phyloP scores from a whole-genome alignment of 192 early-diverging fungal species.

The Backusella tarrabulga region DNA sequence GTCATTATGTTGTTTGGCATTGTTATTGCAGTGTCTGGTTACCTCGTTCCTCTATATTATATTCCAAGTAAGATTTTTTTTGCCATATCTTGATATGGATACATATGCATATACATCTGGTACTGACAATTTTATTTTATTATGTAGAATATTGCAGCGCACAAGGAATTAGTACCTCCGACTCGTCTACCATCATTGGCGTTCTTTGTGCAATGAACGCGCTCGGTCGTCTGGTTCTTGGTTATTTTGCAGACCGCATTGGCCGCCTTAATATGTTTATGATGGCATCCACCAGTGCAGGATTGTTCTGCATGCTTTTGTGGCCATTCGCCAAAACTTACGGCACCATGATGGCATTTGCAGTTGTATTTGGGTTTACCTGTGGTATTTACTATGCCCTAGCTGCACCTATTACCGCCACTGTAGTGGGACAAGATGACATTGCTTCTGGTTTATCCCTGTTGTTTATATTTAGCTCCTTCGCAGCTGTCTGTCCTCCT shows the following conservation, averaged over 20 bases:
- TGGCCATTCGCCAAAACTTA: conserved; percentile 31
- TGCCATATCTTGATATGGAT: neutral
- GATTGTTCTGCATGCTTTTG: conserved; percentile 19
- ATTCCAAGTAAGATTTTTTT: conserved; percentile 30
- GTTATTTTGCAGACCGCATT: conserved; percentile 28
- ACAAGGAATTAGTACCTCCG: conserved; percentile 13
- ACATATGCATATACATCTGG: neutral
- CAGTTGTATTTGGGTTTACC: conserved; percentile 28
- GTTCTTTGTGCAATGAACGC: conserved; percentile 30
- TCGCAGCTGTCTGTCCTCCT: conserved; percentile 22
- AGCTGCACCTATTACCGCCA: conserved; percentile 33
- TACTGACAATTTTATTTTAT: neutral
- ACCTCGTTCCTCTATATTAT: conserved; percentile 41
- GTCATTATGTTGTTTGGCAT: conserved; percentile 24
- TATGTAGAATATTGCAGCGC: conserved; percentile 19
- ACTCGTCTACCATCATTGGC: conserved; percentile 19
- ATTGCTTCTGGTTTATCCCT: conserved; percentile 24
- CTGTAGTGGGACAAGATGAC: conserved; percentile 25
- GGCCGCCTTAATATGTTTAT: conserved; percentile 33
- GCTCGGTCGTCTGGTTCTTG: conserved; percentile 21
- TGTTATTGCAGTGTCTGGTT: conserved; percentile 37
- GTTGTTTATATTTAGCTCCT: conserved; percentile 14
- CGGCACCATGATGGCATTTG: conserved; percentile 28
- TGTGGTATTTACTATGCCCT: conserved; percentile 32
- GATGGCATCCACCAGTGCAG: conserved; percentile 11